phyloP scores from a whole-genome alignment of 1,139 yeast species.

The Candida sanyaensis region DNA sequence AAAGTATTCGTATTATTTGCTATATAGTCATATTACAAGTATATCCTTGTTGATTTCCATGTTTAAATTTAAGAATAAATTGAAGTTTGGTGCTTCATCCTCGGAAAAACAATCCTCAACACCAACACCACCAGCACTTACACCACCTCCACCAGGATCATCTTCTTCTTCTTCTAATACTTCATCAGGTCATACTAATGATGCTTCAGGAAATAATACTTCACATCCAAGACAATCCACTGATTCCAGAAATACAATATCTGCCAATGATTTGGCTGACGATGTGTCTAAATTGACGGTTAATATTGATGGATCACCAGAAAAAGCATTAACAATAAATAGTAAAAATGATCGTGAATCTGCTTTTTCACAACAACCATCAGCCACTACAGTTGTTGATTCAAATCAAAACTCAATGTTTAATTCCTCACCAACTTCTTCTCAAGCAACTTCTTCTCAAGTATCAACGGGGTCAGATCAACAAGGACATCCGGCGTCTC shows the following conservation, averaged over 20 bases:
- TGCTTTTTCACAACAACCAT: slow-evolving; percentile 9
- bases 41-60: slow-evolving; percentile 16
- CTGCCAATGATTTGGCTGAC: slow-evolving; percentile 25
- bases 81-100: slow-evolving; percentile 41
- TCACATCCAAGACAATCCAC: slow-evolving; percentile 27
- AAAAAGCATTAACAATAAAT: slow-evolving; percentile 2
- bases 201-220: slow-evolving; percentile 4
- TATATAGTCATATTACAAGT: too few relatives aligned
- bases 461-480: slow-evolving; percentile 8
- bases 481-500: slow-evolving; percentile 27
- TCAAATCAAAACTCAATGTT: slow-evolving; percentile 9
- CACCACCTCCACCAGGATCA: slow-evolving; percentile 12
- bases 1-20: too few relatives aligned
- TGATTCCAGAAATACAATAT: slow-evolving; percentile 29
- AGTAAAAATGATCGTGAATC: slow-evolving; percentile 6
- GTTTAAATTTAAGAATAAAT: slow-evolving; percentile 50
- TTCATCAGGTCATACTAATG: slow-evolving; percentile 2
- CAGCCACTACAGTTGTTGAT: slow-evolving; percentile 7
- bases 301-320: slow-evolving; percentile 12
- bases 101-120: slow-evolving; percentile 14
- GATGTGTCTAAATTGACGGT: slow-evolving; percentile 30
- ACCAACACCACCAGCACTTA: slow-evolving; percentile 6
- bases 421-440: slow-evolving; percentile 9
- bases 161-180: slow-evolving; percentile 11
- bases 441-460: slow-evolving; percentile 11